These are phyloP conservation scores for Myxozyma neotropica DNA, from an alignment of 805 yeast genomes.

Conservation along the genomic window DNA sequence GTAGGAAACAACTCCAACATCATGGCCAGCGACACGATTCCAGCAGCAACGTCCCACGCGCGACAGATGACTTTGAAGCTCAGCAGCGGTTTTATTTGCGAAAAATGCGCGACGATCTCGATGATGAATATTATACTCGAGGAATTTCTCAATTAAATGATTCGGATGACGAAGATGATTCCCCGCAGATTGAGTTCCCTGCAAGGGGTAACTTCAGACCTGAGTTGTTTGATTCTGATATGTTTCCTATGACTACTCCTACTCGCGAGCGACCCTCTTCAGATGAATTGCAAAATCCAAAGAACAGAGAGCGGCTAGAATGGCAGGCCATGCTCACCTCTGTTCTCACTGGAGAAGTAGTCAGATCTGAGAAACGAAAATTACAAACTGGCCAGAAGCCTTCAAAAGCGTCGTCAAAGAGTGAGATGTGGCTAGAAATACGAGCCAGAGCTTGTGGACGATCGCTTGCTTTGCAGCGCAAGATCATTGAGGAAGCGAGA, in stretches of 20 bases:
- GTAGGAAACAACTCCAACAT: constrained; percentile 18
- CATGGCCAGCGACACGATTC: constrained; percentile 4
- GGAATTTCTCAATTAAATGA: constrained; percentile 43
- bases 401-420: constrained; percentile 52
- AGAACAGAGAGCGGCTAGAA: constrained; percentile 70
- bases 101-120: constrained; percentile 60
- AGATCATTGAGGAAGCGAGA: constrained; percentile 67
- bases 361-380: constrained; percentile 73
- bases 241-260: constrained; percentile 8
- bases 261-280: constrained; percentile 31
- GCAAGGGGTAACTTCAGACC: constrained; percentile 18
- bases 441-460: constrained; percentile 81
- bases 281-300: constrained; percentile 39
- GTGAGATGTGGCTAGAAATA: constrained; percentile 85
- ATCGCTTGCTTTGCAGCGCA: constrained; percentile 74
- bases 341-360: constrained; percentile 93
- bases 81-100: constrained; percentile 70
- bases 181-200: constrained; percentile 28
- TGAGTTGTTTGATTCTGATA: constrained; percentile 19
- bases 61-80: constrained; percentile 40
- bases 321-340: constrained; percentile 95
- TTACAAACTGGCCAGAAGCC: constrained; percentile 54
- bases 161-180: constrained; percentile 29
- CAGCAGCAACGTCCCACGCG: constrained; percentile 10
- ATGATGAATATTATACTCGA: constrained; percentile 73